Base-by-base conservation (phyloP, 305 asterid genomes). In the Fraxinus angustifolia region DNA sequence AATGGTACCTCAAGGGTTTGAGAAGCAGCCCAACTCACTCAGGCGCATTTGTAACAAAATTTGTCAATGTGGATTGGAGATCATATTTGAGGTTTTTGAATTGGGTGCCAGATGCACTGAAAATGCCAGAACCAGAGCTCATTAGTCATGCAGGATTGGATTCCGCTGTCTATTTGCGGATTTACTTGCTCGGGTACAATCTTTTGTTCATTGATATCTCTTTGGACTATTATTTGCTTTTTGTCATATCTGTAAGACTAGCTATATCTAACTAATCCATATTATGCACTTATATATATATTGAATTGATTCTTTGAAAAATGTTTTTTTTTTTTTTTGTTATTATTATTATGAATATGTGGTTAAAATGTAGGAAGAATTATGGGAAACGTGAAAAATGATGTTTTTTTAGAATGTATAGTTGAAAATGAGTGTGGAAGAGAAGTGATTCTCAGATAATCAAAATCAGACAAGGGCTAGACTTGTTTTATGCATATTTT, bases 91-190 rank as follows among this genome's bases (percentile, higher is more conserved):
- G 90, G 80, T 95, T 95, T 87, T 90, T 95, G 81, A 90, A 91
- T 88, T 95, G 99, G 99, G 96, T 95, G 86, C 99, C 96, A 17
- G 96, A 91, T 35, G 98, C 99, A 58, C 68, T 95, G 83, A 89
- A 83, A 89, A 95, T 93, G 99, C 98, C 99, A 4, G 98, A 95
- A 90, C 85, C 94, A 0, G 99, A 94, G 90, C 94, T 95, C 36
- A 93, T 95, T 84, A 93, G 92, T 81, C 99, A 95, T 40, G 98
- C 99, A 17, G 99, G 99, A 60, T 86, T 95, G 87, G 99, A 95
- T 83, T 95, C 99, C 16, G 98, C 91, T 23, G 95, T 90, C 82
- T 95, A 95, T 83, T 88, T 95, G 89, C 90, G 99, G 83, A 95
- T 95, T 87, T 95, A 95, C 91, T 91, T 93, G 91, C 90, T 88